A percentile compares a stretch with the other conserved stretches of the same genome.
phyloP scores from a whole-genome alignment of 768 basidiomycete genomes.

The Termitomyces sp. region DNA sequence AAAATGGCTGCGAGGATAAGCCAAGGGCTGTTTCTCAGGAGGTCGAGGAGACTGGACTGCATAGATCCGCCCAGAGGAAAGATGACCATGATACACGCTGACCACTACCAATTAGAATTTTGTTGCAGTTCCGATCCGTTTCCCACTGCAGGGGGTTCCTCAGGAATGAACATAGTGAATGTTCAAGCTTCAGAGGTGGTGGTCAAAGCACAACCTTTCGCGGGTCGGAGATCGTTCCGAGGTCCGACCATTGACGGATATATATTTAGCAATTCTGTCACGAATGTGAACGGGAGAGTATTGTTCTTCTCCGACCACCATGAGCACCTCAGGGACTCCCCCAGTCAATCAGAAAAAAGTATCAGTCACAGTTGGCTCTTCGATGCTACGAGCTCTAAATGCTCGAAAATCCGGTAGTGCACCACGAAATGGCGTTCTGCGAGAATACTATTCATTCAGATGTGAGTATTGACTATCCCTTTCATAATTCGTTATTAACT shows the following conservation, averaged over 20 bases:
- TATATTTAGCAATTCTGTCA: background rate
- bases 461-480: constrained; percentile 40
- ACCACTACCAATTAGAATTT: background rate
- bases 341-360: constrained; percentile 52
- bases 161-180: too few relatives aligned
- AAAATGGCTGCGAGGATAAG: too few relatives aligned
- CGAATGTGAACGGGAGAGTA: background rate
- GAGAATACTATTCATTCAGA: constrained; percentile 73
- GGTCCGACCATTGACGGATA: background rate
- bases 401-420: constrained; percentile 61
- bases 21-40: too few relatives aligned
- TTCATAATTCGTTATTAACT: background rate
- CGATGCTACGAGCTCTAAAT: constrained; percentile 61
- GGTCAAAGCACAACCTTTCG: too few relatives aligned
- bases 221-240: background rate
- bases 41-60: too few relatives aligned
- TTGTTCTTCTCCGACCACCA: constrained; percentile 24
- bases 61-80: background rate
- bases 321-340: constrained; percentile 49
- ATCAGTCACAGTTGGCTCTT: constrained; percentile 42
- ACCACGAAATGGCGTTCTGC: constrained; percentile 34
- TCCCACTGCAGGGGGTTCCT: too few relatives aligned
- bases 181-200: background rate
- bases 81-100: background rate
- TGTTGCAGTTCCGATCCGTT: too few relatives aligned